Evolutionary conservation across 305 asterid genomes (phyloP).

Genomic region (Solanum hybrid): DNA sequence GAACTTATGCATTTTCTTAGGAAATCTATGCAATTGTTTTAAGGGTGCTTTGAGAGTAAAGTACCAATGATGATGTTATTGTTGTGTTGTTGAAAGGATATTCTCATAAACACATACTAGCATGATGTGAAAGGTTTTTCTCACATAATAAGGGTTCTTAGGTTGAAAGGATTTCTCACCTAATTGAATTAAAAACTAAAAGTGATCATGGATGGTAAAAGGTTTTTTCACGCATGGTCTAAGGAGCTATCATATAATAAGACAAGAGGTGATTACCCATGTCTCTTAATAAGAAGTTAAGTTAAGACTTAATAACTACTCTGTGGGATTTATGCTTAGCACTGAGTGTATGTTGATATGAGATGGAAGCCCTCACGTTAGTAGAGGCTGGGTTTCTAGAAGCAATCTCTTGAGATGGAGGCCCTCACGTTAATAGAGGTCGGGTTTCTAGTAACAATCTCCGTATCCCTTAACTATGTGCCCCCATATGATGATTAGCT

Average conservation of each 20-base stretch:
- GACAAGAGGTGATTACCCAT: neutral
- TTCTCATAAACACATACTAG: too few species aligned
- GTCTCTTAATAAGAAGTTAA: neutral
- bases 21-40: too few species aligned
- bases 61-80: too few species aligned
- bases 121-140: neutral
- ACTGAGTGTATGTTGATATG: neutral
- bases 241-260: neutral
- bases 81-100: too few species aligned
- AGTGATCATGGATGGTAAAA: neutral
- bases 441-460: neutral
- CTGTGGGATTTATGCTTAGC: neutral
- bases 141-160: neutral
- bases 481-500: neutral
- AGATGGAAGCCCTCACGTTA: neutral
- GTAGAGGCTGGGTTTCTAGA: neutral
- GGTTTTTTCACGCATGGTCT: neutral
- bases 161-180: neutral
- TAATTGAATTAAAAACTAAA: neutral
- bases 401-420: neutral
- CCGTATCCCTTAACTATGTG: neutral
- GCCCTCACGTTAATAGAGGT: neutral
- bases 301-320: neutral
- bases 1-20: too few species aligned
- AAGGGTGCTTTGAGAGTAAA: too few species aligned